Conservation (phyloP, 805 yeast genomes). For the Saturnispora sekii region DNA sequence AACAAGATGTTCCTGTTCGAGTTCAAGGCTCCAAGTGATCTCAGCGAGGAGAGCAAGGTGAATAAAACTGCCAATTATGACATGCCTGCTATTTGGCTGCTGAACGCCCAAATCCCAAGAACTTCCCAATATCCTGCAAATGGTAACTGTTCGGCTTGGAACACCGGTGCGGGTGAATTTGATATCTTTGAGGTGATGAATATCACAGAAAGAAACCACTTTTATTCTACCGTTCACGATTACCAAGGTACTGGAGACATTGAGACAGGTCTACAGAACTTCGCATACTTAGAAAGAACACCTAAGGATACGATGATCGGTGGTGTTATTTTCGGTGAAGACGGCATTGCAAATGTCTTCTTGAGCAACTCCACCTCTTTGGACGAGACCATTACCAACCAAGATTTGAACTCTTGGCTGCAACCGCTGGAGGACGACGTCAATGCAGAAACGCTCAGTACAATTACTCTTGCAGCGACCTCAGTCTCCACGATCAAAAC, state of each 20-base stretch:
- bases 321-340: slow-evolving; percentile 58
- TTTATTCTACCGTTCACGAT: slow-evolving; percentile 64
- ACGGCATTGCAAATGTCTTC: slow-evolving; percentile 54
- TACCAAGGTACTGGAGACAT: slow-evolving; percentile 63
- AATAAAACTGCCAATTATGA: slow-evolving; percentile 35
- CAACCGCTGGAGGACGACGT: slow-evolving; percentile 18
- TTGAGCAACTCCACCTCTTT: slow-evolving; percentile 44
- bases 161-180: slow-evolving; percentile 70
- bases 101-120: slow-evolving; percentile 61
- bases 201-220: slow-evolving; percentile 41
- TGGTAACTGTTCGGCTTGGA: slow-evolving; percentile 65
- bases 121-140: slow-evolving; percentile 60
- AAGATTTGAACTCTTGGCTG: slow-evolving; percentile 39
- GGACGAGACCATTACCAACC: slow-evolving; percentile 34
- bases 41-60: slow-evolving; percentile 30
- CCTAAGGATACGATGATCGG: slow-evolving; percentile 47
- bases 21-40: slow-evolving; percentile 50
- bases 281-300: slow-evolving; percentile 50
- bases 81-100: slow-evolving; percentile 69
- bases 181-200: slow-evolving; percentile 71
- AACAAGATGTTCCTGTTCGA: slow-evolving; percentile 67
- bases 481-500: neutral
- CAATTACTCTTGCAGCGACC: slow-evolving; percentile 9
- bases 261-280: slow-evolving; percentile 47
- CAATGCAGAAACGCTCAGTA: slow-evolving; percentile 16